These are phyloP conservation scores for Phytophthora hybrid DNA, from an alignment of 352 stramenopile species.

Conservation along the genomic window DNA sequence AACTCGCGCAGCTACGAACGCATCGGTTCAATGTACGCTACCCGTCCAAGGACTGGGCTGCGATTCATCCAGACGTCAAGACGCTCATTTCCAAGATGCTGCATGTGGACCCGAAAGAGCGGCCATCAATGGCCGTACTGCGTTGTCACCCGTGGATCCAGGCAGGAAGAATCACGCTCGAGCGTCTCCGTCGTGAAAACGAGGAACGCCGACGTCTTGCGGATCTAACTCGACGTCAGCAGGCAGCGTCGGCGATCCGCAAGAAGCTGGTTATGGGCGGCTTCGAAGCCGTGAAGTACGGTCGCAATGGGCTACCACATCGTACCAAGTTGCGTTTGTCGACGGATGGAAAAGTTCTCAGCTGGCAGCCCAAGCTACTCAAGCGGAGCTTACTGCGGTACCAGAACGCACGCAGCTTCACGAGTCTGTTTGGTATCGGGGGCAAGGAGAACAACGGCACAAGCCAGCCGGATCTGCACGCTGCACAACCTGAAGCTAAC, in stretches of 20 bases:
- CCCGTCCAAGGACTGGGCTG: slow-evolving; percentile 81
- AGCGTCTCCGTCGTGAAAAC: slow-evolving; percentile 52
- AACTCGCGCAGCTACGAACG: slow-evolving; percentile 81
- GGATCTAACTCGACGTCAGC: slow-evolving; percentile 66
- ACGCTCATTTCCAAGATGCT: slow-evolving; percentile 84
- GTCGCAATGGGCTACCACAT: slow-evolving; percentile 77
- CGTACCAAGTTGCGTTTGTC: slow-evolving; percentile 81
- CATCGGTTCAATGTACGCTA: slow-evolving; percentile 88
- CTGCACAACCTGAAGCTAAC: slow-evolving; percentile 38
- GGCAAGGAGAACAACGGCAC: slow-evolving; percentile 47
- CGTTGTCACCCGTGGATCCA: slow-evolving; percentile 73
- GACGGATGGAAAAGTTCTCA: slow-evolving; percentile 70
- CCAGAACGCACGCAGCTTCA: slow-evolving; percentile 75
- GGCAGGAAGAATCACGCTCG: slow-evolving; percentile 53
- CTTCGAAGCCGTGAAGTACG: slow-evolving; percentile 85
- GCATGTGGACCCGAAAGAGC: slow-evolving; percentile 69
- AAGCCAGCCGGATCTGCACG: slow-evolving; percentile 54
- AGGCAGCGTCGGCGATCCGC: slow-evolving; percentile 68
- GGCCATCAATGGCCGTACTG: slow-evolving; percentile 70
- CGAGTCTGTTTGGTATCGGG: slow-evolving; percentile 64
- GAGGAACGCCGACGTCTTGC: slow-evolving; percentile 56
- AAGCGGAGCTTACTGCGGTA: slow-evolving; percentile 77
- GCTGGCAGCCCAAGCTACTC: slow-evolving; percentile 82
- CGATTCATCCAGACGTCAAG: slow-evolving; percentile 70
- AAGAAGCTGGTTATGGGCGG: slow-evolving; percentile 76